phyloP scores from a whole-genome alignment of 2,329 filamentous ascomycete species.

The Fusarium papillatum region DNA sequence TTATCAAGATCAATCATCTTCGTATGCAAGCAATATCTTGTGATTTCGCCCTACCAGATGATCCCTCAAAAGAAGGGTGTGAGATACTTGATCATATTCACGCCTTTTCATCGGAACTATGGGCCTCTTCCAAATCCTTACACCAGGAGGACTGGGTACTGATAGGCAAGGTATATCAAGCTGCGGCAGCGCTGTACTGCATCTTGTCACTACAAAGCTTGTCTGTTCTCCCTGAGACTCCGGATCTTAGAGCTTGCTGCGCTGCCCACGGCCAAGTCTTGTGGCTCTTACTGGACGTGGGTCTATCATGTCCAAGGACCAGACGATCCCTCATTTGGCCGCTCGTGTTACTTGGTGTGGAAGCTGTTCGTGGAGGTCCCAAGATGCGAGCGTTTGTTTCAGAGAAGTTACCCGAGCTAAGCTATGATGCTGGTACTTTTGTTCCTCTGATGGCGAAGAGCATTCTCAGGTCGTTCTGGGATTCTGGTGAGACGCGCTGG shows the following conservation, averaged over 20 bases:
- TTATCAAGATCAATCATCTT: background rate
- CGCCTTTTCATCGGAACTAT: background rate
- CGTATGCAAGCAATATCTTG: background rate
- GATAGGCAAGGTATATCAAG: background rate
- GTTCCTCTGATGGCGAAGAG: background rate
- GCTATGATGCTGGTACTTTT: background rate
- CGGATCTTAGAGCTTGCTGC: background rate
- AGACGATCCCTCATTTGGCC: background rate
- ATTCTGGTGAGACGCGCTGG: background rate
- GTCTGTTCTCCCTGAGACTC: background rate
- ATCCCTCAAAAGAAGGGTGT: background rate
- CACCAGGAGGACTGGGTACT: background rate
- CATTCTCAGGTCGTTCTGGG: background rate
- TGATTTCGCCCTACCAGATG: background rate
- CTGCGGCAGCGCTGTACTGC: background rate
- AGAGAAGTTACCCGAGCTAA: background rate
- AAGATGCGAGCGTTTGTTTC: background rate
- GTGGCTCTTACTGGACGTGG: background rate
- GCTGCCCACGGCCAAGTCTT: background rate
- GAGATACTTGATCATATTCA: background rate
- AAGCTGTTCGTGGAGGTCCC: background rate
- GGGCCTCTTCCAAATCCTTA: background rate
- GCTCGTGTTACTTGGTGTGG: background rate
- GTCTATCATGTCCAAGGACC: background rate
- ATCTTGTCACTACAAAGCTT: background rate